Evolutionary conservation across 768 basidiomycete species (phyloP).

Genomic region (Suillus subluteus): DNA sequence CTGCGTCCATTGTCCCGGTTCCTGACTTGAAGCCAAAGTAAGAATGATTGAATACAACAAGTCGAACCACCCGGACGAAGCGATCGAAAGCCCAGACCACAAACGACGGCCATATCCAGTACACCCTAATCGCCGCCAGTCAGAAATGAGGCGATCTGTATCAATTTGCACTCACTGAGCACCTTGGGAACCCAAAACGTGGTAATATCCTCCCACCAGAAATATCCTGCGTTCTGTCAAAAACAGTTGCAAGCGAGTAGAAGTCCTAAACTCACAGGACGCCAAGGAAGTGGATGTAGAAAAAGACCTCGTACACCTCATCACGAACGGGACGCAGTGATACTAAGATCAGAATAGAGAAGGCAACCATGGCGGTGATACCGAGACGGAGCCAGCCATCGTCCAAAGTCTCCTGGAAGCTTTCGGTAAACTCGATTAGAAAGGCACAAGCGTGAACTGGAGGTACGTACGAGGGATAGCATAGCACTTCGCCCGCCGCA

Average conservation of each 20-base stretch:
- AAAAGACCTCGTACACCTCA: conserved; percentile 55
- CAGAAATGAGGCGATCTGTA: not conserved
- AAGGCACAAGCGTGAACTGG: not conserved
- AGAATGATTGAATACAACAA: conserved; percentile 46
- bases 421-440: conserved; percentile 4
- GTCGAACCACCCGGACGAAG: conserved; percentile 47
- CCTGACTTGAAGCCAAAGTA: conserved; percentile 37
- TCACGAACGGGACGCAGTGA: conserved; percentile 53
- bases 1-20: conserved; percentile 37
- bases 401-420: not conserved
- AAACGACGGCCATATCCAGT: conserved; percentile 37
- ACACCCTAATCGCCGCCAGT: conserved; percentile 18
- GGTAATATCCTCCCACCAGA: conserved; percentile 46
- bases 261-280: conserved; percentile 38
- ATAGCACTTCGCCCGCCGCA: conserved; percentile 27
- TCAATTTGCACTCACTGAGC: conserved; percentile 15
- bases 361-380: conserved; percentile 39
- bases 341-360: conserved; percentile 48
- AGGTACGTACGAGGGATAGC: conserved; percentile 12
- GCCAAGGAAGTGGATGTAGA: conserved; percentile 48
- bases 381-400: conserved; percentile 35
- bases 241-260: rapidly evolving
- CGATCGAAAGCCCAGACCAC: conserved; percentile 49
- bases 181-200: conserved; percentile 28
- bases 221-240: conserved; percentile 28